Base-by-base conservation (phyloP, 1,139 yeast species). In the Dujonia santamariae region DNA sequence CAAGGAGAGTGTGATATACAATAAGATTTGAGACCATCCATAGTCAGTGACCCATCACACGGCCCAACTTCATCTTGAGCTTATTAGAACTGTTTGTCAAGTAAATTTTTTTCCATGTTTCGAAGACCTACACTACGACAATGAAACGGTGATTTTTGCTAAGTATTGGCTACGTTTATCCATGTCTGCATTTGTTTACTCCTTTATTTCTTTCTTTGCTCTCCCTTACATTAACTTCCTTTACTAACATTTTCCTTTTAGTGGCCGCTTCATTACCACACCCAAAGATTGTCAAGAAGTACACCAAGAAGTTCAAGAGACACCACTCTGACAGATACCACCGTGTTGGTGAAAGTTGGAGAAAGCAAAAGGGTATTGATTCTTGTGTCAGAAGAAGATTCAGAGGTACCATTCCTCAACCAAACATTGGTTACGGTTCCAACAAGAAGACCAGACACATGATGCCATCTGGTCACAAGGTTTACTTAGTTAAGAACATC, bases 341-440 rank as follows among this genome's bases (percentile, higher is more conserved):
- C 81, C 90, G 98, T 76, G 97, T 92, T 58, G 77, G 88, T 63
- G 97, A 87, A 77, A 84, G 83, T 82, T 94, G 98, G 98, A 92
- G 99, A 87, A 92, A 92, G 80, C 98, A 94, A 79, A 92, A 90
- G 87, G 99, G 99, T 92, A 94, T 94, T 67, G 99, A 94, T 81
- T 90, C 97, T 61, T 83, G 90, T 78, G 97, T 90, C 71, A 90
- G 97, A 83, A 90, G 97, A 82, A 87, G 97, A 80, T 94, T 92
- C 95, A 87, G 97, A 84, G 98, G 98, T 66, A 84, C 94, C 75
- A 85, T 92, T 67, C 80, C 92, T 63, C 95, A 90, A 82, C 99
- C 99, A 80, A 90, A 85, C 80, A 90, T 94, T 64, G 99, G 99
- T 79, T 94, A 86, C 81, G 97, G 98, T 75, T 88, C 97, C 61